Base-by-base conservation (phyloP, 139 green algal species). In the Picochlorum costavermella region DNA sequence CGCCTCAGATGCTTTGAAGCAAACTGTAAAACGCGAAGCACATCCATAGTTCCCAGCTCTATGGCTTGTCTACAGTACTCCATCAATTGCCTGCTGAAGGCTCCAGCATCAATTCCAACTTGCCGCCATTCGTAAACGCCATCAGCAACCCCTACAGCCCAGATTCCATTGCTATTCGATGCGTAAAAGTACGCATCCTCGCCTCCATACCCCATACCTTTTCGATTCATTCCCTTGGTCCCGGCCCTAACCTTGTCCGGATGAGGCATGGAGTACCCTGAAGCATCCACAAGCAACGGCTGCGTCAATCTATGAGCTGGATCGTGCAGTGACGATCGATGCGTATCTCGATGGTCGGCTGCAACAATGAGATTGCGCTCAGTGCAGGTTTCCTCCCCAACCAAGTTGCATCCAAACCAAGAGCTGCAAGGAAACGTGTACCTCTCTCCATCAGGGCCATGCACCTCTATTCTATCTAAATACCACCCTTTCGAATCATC, bases 111-210 rank as follows among this genome's bases (percentile, higher is more conserved):
- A 26, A 97, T 95, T 50, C 91, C 91, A 28, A 77, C 50, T 61
- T 86, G 67, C 12, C 82, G 75, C 91, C 90, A 96, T 73, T 83
- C 81, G 74, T 93, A 97, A 29, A 97, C 87, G 8, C 91, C 91
- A 65, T 97, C 91, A 13, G 90, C 83, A 23, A 97, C 87, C 30
- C 89, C 91, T 76, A 97, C 80, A 11, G 75, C 89, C 49, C 84
- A 84, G 9, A 89, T 68, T 61, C 63, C 64, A 51, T 81, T 77
- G 56, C 82, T 90, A 44, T 70, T 75, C 28, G 61, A 50, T 33
- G 48, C 62, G 50, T 71, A 85, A 64, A 94, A 95, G 80, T 95
- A 96, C 0, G 86, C 78, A 74, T 95, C 90, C 70, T 96, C 90
- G 1, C 91, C 91, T 5, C 70, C 90, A 57, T 85, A 84, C 4